These are phyloP conservation scores for Echeveria elegans DNA, from an alignment of 164 flowering plant genomes.

Conservation along the genomic window DNA sequence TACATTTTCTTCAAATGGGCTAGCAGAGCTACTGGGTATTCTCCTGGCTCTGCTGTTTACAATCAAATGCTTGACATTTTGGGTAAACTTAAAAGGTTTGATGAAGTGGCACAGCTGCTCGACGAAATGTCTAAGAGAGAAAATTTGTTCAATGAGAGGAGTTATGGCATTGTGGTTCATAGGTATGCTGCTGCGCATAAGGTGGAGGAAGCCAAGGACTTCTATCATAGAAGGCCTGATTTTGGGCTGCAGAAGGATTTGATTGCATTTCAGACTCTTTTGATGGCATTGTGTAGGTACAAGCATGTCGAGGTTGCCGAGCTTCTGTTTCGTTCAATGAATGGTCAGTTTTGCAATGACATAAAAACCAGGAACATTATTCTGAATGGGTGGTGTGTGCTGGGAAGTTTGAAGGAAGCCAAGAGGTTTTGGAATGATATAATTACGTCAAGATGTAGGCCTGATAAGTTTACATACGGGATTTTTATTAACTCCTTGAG, in stretches of 20 bases:
- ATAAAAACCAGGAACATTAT: constrained; percentile 67
- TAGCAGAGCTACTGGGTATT: constrained; percentile 14
- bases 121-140: constrained; percentile 62
- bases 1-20: constrained; percentile 65
- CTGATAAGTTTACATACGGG: constrained; percentile 57
- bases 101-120: constrained; percentile 47
- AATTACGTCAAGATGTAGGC: constrained; percentile 48
- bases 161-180: constrained; percentile 43
- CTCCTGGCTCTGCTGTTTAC: constrained; percentile 30
- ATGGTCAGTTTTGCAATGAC: constrained; percentile 37
- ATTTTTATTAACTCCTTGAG: constrained; percentile 62
- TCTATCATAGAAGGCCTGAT: constrained; percentile 46
- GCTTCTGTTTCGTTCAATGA: constrained; percentile 39
- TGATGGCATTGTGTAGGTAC: constrained; percentile 64
- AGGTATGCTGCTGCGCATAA: constrained; percentile 66
- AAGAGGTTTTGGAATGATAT: constrained; percentile 88
- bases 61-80: constrained; percentile 70
- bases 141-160: constrained; percentile 37
- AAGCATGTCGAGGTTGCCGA: constrained; percentile 86
- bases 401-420: constrained; percentile 60
- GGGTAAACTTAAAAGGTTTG: constrained; percentile 55
- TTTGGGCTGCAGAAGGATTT: constrained; percentile 47
- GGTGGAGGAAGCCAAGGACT: constrained; percentile 51
- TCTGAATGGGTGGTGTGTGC: constrained; percentile 87
- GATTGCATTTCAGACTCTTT: constrained; percentile 59